Base-by-base conservation (phyloP, 371 early-diverging fungal genomes). In the Syncephalastrum monosporum region DNA sequence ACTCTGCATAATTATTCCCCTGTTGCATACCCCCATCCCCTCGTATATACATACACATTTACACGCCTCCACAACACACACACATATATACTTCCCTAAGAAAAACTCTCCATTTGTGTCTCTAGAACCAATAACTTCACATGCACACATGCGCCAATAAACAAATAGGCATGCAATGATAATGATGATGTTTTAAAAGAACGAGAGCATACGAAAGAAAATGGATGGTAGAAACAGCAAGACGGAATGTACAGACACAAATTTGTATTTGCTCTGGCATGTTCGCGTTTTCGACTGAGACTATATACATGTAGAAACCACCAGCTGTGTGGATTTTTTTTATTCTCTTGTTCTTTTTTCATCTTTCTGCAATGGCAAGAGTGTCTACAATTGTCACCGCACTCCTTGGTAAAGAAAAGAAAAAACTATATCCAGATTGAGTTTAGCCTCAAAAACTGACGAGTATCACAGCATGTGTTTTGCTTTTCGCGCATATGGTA, bases 401-500 rank as follows among this genome's bases (percentile, higher is more conserved):
- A 33, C 17, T 48, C 16, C 27, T 48, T 17, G 48, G 48, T 48
- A 48, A 48, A 33, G 8, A 33, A 12, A 12, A 48, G n/a, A 48
- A 33, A 33, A 33, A 12, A 10, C 38, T 33, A 33, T 33, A 33
- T 33, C 38, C 38, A 33, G 38, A 33, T 33, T 10, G 38, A 33
- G 38, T 33, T 33, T 33, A 33, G 38, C 10, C 38, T 3, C 8
- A 12, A 10, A 33, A 33, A 10, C 38, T 33, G 8, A 33, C 38
- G 38, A 33, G 38, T 33, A 15, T 46, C 17, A 33, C 23, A 51
- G 51, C 51, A 51, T 51, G 44, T 43, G 12, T 53, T 38, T 53
- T 53, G 24, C 17, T 53, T 16, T 43, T 14, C 21, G 16, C 42
- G 38, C 48, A 25, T n/a, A 45, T 61, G n/a, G 57, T 55, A 47